Percentiles rank a stretch among this genome's conserved stretches.
Conservation (phyloP, 2,329 filamentous ascomycete species). For the Beauveria sp. region DNA sequence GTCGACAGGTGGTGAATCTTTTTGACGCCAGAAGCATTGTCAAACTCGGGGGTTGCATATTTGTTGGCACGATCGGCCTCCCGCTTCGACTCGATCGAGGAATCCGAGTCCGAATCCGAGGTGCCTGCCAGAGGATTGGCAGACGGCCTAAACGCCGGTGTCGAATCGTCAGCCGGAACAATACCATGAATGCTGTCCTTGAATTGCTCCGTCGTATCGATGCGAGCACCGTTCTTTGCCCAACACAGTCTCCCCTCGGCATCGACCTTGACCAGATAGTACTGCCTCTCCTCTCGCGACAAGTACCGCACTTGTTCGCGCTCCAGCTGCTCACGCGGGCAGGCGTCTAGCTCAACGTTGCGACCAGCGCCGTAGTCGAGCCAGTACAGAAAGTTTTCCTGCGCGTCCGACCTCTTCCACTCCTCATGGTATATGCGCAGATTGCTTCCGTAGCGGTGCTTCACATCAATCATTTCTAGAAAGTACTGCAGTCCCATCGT, state of each 20-base stretch:
- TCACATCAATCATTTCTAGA: constrained; percentile 73
- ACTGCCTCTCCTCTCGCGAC: constrained; percentile 69
- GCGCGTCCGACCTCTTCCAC: constrained; percentile 71
- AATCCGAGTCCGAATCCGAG: constrained; percentile 27
- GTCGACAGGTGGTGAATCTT: constrained; percentile 58
- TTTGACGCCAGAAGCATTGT: constrained; percentile 49
- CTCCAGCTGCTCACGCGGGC: constrained; percentile 67
- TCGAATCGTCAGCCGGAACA: constrained; percentile 52
- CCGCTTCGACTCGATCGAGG: constrained; percentile 37
- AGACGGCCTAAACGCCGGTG: constrained; percentile 41
- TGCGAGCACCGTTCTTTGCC: constrained; percentile 72
- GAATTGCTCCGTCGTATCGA: constrained; percentile 68
- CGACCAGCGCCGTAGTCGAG: constrained; percentile 74
- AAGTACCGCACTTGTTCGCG: constrained; percentile 77
- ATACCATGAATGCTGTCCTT: constrained; percentile 75
- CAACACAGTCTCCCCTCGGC: constrained; percentile 69
- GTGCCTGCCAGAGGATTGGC: constrained; percentile 13
- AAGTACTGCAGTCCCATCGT: constrained; percentile 85
- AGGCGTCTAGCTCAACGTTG: constrained; percentile 59
- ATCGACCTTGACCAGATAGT: constrained; percentile 75
- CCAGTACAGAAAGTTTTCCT: constrained; percentile 93
- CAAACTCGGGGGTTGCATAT: constrained; percentile 58
- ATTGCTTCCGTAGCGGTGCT: constrained; percentile 83
- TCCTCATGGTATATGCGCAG: constrained; percentile 72
- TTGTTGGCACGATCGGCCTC: constrained; percentile 55